Evolutionary conservation across 1,284 basidiomycete genomes (phyloP).

Genomic region (Austropuccinia psidii): DNA sequence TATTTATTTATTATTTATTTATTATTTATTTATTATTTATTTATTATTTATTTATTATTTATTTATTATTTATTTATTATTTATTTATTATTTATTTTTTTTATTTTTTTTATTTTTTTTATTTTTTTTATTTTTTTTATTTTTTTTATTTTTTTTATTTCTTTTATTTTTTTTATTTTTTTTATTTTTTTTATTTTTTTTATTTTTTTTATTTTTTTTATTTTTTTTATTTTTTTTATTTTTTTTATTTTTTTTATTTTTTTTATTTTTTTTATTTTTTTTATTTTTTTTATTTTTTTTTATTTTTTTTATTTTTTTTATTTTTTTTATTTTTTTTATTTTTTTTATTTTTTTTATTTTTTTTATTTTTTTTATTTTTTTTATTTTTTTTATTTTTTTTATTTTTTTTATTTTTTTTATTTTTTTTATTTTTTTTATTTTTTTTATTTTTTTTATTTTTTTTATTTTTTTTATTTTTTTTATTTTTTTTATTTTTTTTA

Average conservation of each 20-base stretch:
- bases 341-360: background rate
- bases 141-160: background rate
- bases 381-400: background rate
- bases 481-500: background rate
- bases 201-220: background rate
- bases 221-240: background rate
- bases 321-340: background rate
- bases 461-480: background rate
- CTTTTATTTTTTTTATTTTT: background rate
- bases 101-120: background rate
- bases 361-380: background rate
- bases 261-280: conserved; percentile 5
- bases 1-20: background rate
- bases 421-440: background rate
- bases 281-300: background rate
- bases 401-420: background rate
- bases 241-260: background rate
- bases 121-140: background rate
- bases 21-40: background rate
- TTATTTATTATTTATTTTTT: background rate
- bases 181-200: background rate
- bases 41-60: background rate
- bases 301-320: background rate
- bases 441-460: background rate
- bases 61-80: background rate